Evolutionary conservation across 176 grass and related monocot species (phyloP), one percentile per base, ranked within the genome.

Genomic region (Cenchrus purpureus): DNA sequence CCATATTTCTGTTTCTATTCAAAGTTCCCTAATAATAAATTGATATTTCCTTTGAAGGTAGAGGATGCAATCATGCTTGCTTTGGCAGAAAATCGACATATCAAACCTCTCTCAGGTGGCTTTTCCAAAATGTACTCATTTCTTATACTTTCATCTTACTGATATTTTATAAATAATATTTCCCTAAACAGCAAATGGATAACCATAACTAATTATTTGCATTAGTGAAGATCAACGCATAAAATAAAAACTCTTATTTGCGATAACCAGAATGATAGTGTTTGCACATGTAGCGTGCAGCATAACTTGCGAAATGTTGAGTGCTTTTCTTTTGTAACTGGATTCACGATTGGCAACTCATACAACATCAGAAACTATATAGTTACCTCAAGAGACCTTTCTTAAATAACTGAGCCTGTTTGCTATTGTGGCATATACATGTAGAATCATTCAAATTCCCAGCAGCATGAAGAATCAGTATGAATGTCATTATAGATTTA

Each of bases 11-110:
- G 29, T 75, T 67, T 90, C 8, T 65, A 56, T 77, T 86, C 85
- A 17, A 45, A 25, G 50, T 80, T 17, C 34, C 10, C 6, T 79
- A 62, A 76, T 68, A 66, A 77, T 63, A 71, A 77, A 53, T 32
- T 81, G 61, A 64, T 81, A 67, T 78, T 51, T 49, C 63, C 64
- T 86, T 90, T 95, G 86, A 90, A 98, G 96, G 93, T 98, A 78
- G 93, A 98, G 82, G 96, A 95, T 82, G 93, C 96, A 76, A 75
- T 98, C 72, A 74, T 95, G 83, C 87, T 95, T 89, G 79, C 91
- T 90, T 84, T 98, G 92, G 85, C 91, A 75, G 89, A 92, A 92
- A 85, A 92, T 77, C 89, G 93, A 44, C 87, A 63, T 65, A 82
- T 87, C 85, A 98, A 76, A 87, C 92, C 89, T 89, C 92, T 90